Conservation (phyloP, 495 filamentous ascomycete species). For the Penicillium desertorum region DNA sequence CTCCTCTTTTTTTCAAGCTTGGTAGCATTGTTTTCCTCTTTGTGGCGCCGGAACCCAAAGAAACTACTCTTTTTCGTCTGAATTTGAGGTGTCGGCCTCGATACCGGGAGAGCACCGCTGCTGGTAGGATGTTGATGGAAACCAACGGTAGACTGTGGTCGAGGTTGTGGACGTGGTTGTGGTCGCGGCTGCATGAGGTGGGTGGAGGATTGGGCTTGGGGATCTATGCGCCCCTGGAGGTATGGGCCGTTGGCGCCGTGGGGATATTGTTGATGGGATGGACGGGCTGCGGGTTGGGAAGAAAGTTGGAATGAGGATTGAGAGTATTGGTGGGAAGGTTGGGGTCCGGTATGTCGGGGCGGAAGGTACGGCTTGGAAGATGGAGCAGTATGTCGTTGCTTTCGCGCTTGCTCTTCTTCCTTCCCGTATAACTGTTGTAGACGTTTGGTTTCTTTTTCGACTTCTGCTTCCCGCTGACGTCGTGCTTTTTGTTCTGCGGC, state of each 20-base stretch:
- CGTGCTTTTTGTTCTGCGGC: slow-evolving; percentile 73
- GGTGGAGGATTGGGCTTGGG: slow-evolving; percentile 24
- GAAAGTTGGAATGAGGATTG: slow-evolving; percentile 19
- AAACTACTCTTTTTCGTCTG: slow-evolving; percentile 52
- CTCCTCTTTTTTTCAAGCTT: slow-evolving; percentile 53
- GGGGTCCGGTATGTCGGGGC: slow-evolving; percentile 21
- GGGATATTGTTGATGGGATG: slow-evolving; percentile 18
- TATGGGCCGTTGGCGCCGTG: slow-evolving; percentile 20
- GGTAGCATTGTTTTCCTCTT: slow-evolving; percentile 31
- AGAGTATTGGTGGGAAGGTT: slow-evolving; percentile 20
- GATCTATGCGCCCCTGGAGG: slow-evolving; percentile 18
- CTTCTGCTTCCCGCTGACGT: slow-evolving; percentile 63
- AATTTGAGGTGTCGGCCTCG: slow-evolving; percentile 17
- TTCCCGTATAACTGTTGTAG: slow-evolving; percentile 70
- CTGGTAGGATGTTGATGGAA: slow-evolving; percentile 20
- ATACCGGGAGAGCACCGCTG: slow-evolving; percentile 21
- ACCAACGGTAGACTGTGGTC: slow-evolving; percentile 14
- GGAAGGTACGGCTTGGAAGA: slow-evolving; percentile 30
- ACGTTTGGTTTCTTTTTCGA: slow-evolving; percentile 83
- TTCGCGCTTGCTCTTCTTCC: slow-evolving; percentile 44
- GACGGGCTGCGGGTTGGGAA: slow-evolving; percentile 13
- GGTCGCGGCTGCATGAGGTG: slow-evolving; percentile 21
- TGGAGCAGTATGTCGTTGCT: slow-evolving; percentile 28
- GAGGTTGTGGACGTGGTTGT: slow-evolving; percentile 15
- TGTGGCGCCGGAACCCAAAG: slow-evolving; percentile 43